phyloP scores from a whole-genome alignment of 495 filamentous ascomycete genomes.

The Diplogelasinospora grovesii region DNA sequence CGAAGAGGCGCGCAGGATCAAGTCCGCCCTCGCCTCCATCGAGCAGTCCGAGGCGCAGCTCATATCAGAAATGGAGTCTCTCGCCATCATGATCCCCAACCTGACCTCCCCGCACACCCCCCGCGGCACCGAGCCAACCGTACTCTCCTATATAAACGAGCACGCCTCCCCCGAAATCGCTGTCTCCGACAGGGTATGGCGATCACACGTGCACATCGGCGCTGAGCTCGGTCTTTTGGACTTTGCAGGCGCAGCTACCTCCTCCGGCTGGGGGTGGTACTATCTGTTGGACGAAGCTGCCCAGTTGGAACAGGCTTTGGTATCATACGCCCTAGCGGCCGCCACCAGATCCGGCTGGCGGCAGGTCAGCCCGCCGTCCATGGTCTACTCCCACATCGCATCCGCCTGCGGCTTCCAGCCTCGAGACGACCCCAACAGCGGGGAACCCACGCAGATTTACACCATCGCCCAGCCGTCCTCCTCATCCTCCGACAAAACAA shows the following conservation, averaged over 20 bases:
- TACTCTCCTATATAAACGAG: slow-evolving; percentile 67
- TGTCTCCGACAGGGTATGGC: slow-evolving; percentile 45
- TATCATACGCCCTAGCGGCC: slow-evolving; percentile 73
- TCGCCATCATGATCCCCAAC: slow-evolving; percentile 82
- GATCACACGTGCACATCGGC: slow-evolving; percentile 80
- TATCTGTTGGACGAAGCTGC: slow-evolving; percentile 84
- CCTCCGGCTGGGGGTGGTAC: slow-evolving; percentile 96
- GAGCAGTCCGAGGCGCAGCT: slow-evolving; percentile 53
- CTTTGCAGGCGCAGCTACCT: slow-evolving; percentile 68
- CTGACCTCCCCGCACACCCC: slow-evolving; percentile 73
- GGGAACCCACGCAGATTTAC: slow-evolving; percentile 91
- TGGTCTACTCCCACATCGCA: slow-evolving; percentile 89
- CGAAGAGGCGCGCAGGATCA: slow-evolving; percentile 62
- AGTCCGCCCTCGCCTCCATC: slow-evolving; percentile 54
- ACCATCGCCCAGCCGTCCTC: slow-evolving; percentile 53
- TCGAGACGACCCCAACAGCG: slow-evolving; percentile 78
- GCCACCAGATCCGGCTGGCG: slow-evolving; percentile 66
- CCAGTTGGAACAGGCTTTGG: slow-evolving; percentile 82
- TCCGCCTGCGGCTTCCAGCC: slow-evolving; percentile 90
- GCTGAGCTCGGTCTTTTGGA: slow-evolving; percentile 73
- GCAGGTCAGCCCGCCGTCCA: slow-evolving; percentile 72
- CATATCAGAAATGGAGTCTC: slow-evolving; percentile 58
- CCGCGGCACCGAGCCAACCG: slow-evolving; percentile 49
- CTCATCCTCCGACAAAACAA: slow-evolving; percentile 46
- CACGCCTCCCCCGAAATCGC: slow-evolving; percentile 50